Base-by-base conservation (phyloP, 495 filamentous ascomycete genomes). In the Trichoderma reesei region DNA sequence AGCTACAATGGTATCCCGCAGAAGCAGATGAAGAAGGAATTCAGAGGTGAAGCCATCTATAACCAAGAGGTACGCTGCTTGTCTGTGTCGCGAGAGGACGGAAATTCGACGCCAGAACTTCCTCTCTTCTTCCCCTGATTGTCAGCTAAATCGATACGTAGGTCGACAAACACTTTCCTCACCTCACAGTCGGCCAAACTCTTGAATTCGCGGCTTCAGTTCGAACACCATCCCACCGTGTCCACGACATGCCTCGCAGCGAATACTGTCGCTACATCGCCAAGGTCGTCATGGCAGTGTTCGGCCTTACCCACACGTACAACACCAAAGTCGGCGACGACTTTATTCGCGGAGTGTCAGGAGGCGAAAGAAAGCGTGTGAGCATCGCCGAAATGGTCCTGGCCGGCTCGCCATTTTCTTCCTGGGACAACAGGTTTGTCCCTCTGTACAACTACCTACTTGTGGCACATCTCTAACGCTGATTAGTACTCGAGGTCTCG, bases 241-340 rank as follows among this genome's bases (percentile, higher is more conserved):
- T 82, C 37, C 75, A 82, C 60, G 86, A 85, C 3, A 85, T 90
- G 70, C 80, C 76, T 44, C 76, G 85, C 14, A 76, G 76, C 54
- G 81, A 86, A 56, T 92, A 89, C 67, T 84, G 84, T 38, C 72
- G 79, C 36, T 85, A 87, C 44, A 87, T 91, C 65, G 78, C 90
- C 6, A 75, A 85, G 14, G 87, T 90, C 1, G 83, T 92, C 64
- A 83, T 88, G 62, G 87, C 90, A 61, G 69, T 90, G 3, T 92
- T 92, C 67, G 89, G 89, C 75, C 88, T 82, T 33, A 69, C 67
- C 0, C 76, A 80, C 59, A 77, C 75, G 3, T 73, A 85, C 68
- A 83, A 91, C 70, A 96, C 91, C 5, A 83, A 86, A 41, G 90
- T 96, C 11, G 92, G 91, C 61, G 88, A 95, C 71, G 88, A 90